Conservation (phyloP, 345 rosid species). For the Litchi chinensis region DNA sequence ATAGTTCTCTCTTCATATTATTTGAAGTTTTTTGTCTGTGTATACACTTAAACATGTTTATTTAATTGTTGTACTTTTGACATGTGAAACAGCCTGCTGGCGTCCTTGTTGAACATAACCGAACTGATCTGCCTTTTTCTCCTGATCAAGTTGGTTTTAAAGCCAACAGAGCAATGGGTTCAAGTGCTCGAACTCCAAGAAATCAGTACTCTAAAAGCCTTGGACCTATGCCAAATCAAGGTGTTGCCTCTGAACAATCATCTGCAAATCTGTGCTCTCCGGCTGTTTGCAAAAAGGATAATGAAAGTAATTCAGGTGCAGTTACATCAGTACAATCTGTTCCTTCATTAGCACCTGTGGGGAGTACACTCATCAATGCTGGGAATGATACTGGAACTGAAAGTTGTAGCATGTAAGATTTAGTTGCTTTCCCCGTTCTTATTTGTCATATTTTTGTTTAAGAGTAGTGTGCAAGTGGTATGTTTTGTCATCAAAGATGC, state of each 20-base stretch:
- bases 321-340: slow-evolving; percentile 31
- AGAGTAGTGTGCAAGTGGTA: not conserved
- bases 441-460: slow-evolving; percentile 11
- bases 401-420: slow-evolving; percentile 68
- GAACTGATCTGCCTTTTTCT: slow-evolving; percentile 55
- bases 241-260: slow-evolving; percentile 41
- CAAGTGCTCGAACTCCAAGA: slow-evolving; percentile 51
- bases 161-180: slow-evolving; percentile 40
- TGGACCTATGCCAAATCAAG: slow-evolving; percentile 46
- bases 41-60: not conserved
- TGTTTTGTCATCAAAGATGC: not conserved
- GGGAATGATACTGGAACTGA: slow-evolving; percentile 50
- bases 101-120: slow-evolving; percentile 59
- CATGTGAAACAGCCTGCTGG: slow-evolving; percentile 57
- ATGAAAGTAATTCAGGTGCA: slow-evolving; percentile 42
- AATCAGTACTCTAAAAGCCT: slow-evolving; percentile 44
- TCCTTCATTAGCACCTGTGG: slow-evolving; percentile 45
- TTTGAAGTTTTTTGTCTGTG: not conserved
- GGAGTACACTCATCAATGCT: slow-evolving; percentile 31
- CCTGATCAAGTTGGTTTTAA: slow-evolving; percentile 53
- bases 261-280: slow-evolving; percentile 64
- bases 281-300: slow-evolving; percentile 44
- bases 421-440: slow-evolving; percentile 3
- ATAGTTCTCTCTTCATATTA: not conserved
- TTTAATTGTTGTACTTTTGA: slow-evolving; percentile 4